Base-by-base conservation (phyloP, 75 land plant genomes). In the Ceratopteris richardii region DNA sequence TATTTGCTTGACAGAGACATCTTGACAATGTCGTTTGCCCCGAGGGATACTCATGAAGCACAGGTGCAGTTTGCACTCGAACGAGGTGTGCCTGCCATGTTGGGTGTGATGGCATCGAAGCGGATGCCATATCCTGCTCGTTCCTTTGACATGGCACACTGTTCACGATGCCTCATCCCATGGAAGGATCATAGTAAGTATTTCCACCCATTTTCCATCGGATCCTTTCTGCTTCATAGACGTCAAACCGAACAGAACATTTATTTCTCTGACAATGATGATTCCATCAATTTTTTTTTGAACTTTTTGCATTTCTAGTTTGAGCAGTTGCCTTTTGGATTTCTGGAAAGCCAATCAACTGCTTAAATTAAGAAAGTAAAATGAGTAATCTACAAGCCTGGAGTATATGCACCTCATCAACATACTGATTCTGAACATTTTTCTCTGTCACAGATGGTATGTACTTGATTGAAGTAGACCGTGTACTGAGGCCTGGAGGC, bases 401-500 rank as follows among this genome's bases (percentile, higher is more conserved):
- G n/a, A n/a, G n/a, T n/a, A n/a, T n/a, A n/a, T n/a, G n/a, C n/a
- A n/a, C n/a, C n/a, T n/a, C n/a, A n/a, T n/a, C n/a, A 33, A 33
- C 37, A 33, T 33, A 33, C 37, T 3, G 37, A 33, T 33, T 3
- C 9, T 33, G 37, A 4, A 33, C 9, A 33, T 9, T 4, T 9
- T 33, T 9, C 9, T 33, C n/a, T n/a, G n/a, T n/a, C n/a, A n/a
- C 79, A 90, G 96, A 83, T 69, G 91, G 92, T 48, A 58, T 67
- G 43, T 83, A 90, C 68, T 48, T 90, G 63, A 83, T 77, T 69
- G 96, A 90, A 69, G 96, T 90, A 44, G 95, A 89, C 48, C 74
- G 95, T 21, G 95, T 89, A 41, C 80, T 89, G 36, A 82, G 90
- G 60, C 95, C 91, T 44, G 96, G 96, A 61, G 96, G 92, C 13